Conservation (phyloP, 1,139 yeast species). For the Pichia sp. region DNA sequence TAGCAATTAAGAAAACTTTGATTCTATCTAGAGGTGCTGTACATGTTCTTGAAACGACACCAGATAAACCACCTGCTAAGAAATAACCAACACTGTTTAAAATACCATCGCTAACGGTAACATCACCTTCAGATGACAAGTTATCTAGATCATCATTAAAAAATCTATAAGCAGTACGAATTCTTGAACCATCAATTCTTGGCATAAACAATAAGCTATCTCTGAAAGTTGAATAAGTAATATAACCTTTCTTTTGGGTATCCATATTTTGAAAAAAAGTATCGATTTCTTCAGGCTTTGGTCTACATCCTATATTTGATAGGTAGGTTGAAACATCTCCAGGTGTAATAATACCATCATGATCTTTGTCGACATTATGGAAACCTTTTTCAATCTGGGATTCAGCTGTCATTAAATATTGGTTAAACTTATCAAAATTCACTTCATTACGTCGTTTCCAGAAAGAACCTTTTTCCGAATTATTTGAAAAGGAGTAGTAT, state of each 20-base stretch:
- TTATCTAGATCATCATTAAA: slow-evolving; percentile 75
- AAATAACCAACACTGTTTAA: slow-evolving; percentile 84
- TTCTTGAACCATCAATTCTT: slow-evolving; percentile 44
- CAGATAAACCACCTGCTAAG: slow-evolving; percentile 91
- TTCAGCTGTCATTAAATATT: slow-evolving; percentile 28
- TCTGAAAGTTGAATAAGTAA: slow-evolving; percentile 82
- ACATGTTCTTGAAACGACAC: slow-evolving; percentile 93
- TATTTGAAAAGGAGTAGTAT: slow-evolving; percentile 27
- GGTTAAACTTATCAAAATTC: slow-evolving; percentile 31
- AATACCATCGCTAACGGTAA: slow-evolving; percentile 71
- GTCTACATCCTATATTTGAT: slow-evolving; percentile 44
- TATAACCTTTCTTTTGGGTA: slow-evolving; percentile 55
- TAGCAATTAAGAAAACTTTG: slow-evolving; percentile 87
- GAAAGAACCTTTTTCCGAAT: slow-evolving; percentile 19
- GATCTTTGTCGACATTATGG: slow-evolving; percentile 60
- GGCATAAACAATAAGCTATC: slow-evolving; percentile 81
- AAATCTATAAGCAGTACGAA: slow-evolving; percentile 73
- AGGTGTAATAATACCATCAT: slow-evolving; percentile 66
- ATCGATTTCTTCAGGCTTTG: slow-evolving; percentile 51
- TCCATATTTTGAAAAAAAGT: slow-evolving; percentile 58
- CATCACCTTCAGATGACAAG: slow-evolving; percentile 85
- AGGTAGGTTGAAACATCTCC: slow-evolving; percentile 65
- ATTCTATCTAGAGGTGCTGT: slow-evolving; percentile 97
- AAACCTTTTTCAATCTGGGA: slow-evolving; percentile 65
- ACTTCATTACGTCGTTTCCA: slow-evolving; percentile 20